A percentile compares a stretch with the other conserved stretches of the same genome.
Conservation (phyloP, 2,329 filamentous ascomycete species). For the Trichophyton benhamiae region DNA sequence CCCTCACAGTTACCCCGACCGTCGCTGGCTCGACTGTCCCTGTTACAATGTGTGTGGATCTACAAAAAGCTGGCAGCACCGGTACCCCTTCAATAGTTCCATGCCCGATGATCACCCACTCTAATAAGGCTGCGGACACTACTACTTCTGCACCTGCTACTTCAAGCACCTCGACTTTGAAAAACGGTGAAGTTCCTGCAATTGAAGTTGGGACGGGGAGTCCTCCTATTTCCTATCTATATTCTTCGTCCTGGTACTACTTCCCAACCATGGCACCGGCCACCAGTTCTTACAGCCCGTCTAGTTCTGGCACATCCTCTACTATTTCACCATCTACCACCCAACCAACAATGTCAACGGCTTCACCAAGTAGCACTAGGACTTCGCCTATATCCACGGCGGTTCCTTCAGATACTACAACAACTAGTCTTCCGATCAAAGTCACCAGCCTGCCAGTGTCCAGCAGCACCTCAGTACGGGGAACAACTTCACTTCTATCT, state of each 20-base stretch:
- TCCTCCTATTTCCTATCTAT: background rate
- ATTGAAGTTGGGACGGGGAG: background rate
- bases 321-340: background rate
- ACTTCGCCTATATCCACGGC: background rate
- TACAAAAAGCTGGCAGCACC: slow-evolving; percentile 2
- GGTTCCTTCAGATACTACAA: background rate
- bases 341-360: background rate
- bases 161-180: background rate
- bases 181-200: background rate
- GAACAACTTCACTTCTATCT: background rate
- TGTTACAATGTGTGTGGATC: slow-evolving; percentile 9
- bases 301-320: background rate
- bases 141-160: background rate
- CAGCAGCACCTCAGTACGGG: background rate
- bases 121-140: background rate
- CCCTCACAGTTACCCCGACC: slow-evolving; percentile 7
- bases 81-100: background rate
- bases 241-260: background rate
- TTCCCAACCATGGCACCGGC: background rate
- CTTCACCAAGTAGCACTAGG: background rate
- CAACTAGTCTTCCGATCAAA: background rate
- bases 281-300: background rate
- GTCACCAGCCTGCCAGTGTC: background rate
- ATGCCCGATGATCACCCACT: background rate
- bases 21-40: background rate